Evolutionary conservation across 306 rosid species (phyloP), one percentile per base, ranked within the genome.

Genomic region (Senna siamea): DNA sequence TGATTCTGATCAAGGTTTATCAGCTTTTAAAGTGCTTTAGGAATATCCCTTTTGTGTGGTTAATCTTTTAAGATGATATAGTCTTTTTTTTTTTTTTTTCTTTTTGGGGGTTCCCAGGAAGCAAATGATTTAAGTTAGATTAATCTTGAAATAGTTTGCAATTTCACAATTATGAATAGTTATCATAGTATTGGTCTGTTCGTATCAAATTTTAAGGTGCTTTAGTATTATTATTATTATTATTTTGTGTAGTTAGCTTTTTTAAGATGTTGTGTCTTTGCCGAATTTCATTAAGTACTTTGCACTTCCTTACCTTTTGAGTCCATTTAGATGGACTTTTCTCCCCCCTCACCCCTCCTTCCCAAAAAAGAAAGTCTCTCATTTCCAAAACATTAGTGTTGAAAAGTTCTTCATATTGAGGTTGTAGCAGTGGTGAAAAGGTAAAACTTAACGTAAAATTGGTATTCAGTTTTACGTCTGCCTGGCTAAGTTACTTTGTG

Each of bases 401-500:
- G n/a, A n/a, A n/a, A n/a, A n/a, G n/a, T n/a, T n/a, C n/a, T n/a
- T n/a, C n/a, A n/a, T n/a, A n/a, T n/a, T n/a, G n/a, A n/a, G n/a
- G n/a, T n/a, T n/a, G n/a, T n/a, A n/a, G n/a, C n/a, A n/a, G n/a
- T n/a, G n/a, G n/a, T n/a, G n/a, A n/a, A n/a, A n/a, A n/a, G n/a
- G n/a, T n/a, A n/a, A n/a, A n/a, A n/a, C n/a, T n/a, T n/a, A n/a
- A n/a, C n/a, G n/a, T n/a, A n/a, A n/a, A n/a, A n/a, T n/a, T n/a
- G n/a, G n/a, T n/a, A n/a, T n/a, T n/a, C n/a, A n/a, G n/a, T n/a
- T n/a, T n/a, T n/a, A n/a, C n/a, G n/a, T n/a, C 20, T 62, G 37
- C 63, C 65, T 74, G 28, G 41, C 7, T 66, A 69, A 57, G 32
- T 15, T 54, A 48, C 32, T 30, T 9, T 50, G 32, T 50, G 18